Evolutionary conservation across 2,329 filamentous ascomycete genomes (phyloP).

Genomic region (Aureobasidium mangrovei): DNA sequence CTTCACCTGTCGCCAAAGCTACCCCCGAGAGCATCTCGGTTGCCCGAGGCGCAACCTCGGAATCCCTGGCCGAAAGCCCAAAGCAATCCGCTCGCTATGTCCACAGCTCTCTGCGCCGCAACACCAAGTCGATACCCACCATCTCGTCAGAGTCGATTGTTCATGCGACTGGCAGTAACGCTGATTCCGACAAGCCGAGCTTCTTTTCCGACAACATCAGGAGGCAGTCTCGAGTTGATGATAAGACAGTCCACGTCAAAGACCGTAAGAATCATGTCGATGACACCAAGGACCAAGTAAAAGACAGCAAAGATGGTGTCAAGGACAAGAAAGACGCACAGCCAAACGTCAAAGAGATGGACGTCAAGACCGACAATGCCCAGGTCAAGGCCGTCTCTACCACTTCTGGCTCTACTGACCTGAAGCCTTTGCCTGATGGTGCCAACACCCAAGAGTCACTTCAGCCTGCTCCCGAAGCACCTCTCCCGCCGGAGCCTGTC

Average conservation of each 20-base stretch:
- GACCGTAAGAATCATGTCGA: background rate
- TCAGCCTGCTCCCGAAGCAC: slow-evolving; percentile 19
- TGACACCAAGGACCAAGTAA: slow-evolving; percentile 10
- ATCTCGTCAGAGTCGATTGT: slow-evolving; percentile 39
- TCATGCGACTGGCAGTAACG: slow-evolving; percentile 31
- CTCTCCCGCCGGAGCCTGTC: slow-evolving; percentile 36
- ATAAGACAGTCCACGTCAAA: background rate
- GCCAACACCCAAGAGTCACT: background rate
- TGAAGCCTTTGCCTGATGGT: background rate
- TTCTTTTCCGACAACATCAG: slow-evolving; percentile 12
- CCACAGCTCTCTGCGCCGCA: slow-evolving; percentile 15
- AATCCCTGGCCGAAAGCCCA: slow-evolving; percentile 27
- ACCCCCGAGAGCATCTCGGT: slow-evolving; percentile 39
- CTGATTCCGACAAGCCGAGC: slow-evolving; percentile 22
- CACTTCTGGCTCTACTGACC: background rate
- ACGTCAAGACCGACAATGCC: slow-evolving; percentile 18
- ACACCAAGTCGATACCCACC: slow-evolving; percentile 36
- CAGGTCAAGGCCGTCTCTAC: slow-evolving; percentile 18
- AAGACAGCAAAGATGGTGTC: background rate
- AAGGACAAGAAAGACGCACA: slow-evolving; percentile 11
- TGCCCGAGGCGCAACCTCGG: slow-evolving; percentile 34
- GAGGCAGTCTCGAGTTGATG: slow-evolving; percentile 1
- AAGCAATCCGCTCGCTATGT: slow-evolving; percentile 18
- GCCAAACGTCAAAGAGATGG: background rate
- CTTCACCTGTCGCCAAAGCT: slow-evolving; percentile 38